A percentile compares a stretch with the other conserved stretches of the same genome.
Evolutionary conservation across 2,329 filamentous ascomycete species (phyloP).

Genomic region (Dactylellina drechsleri): DNA sequence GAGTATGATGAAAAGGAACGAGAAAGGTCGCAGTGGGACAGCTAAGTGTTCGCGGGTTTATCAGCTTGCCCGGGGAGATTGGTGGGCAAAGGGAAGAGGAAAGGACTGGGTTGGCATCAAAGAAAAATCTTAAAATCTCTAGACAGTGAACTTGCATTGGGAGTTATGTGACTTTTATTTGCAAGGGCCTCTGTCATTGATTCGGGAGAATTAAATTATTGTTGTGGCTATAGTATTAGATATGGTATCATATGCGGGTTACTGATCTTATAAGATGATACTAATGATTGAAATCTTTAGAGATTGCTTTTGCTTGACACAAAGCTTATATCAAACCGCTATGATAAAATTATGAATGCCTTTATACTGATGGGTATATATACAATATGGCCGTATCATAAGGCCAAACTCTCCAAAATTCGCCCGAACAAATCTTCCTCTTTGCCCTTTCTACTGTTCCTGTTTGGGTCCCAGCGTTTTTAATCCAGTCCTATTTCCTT

Average conservation of each 20-base stretch:
- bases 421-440: background rate
- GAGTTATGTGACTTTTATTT: background rate
- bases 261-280: background rate
- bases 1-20: background rate
- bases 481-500: constrained; percentile 73
- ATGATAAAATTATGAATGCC: constrained; percentile 29
- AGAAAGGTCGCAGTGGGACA: background rate
- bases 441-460: constrained; percentile 12
- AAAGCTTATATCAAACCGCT: constrained; percentile 7
- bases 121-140: constrained; percentile 23
- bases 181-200: background rate
- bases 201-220: constrained; percentile 11
- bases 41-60: background rate
- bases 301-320: background rate
- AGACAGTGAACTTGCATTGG: constrained; percentile 1
- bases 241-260: background rate
- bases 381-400: constrained; percentile 18
- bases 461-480: background rate
- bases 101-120: constrained; percentile 13
- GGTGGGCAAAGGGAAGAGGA: constrained; percentile 4
- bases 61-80: background rate
- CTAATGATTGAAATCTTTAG: background rate
- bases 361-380: constrained; percentile 17
- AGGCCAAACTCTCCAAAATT: background rate
- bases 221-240: background rate